These are phyloP conservation scores for Raphanus sativus DNA, from an alignment of 345 rosid species.

Conservation along the genomic window DNA sequence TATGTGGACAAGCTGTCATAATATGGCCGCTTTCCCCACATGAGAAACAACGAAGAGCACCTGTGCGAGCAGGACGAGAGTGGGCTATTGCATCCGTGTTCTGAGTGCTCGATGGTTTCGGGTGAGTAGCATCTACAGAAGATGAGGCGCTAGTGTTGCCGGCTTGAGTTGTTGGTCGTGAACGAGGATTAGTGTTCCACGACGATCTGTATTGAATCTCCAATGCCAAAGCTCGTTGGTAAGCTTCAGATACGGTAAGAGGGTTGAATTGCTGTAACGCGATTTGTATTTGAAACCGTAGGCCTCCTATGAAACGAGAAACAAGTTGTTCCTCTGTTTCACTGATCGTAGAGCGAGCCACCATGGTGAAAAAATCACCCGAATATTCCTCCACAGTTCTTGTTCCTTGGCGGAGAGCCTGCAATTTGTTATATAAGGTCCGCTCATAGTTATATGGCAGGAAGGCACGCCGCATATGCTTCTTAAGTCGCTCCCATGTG, in stretches of 20 bases:
- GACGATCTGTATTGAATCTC: not conserved
- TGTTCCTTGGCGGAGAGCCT: not conserved
- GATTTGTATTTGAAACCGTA: not conserved
- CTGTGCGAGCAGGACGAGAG: no score
- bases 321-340: not conserved
- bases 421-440: not conserved
- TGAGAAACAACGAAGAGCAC: no score
- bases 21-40: no score
- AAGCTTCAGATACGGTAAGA: not conserved
- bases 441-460: not conserved
- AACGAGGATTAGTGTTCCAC: not conserved
- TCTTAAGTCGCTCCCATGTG: no score
- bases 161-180: not conserved
- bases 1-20: not conserved
- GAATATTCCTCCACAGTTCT: not conserved
- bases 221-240: not conserved
- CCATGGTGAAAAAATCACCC: not conserved
- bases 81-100: no score
- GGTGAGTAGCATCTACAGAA: no score
- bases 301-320: not conserved
- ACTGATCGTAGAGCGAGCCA: not conserved
- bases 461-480: no score
- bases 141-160: no score
- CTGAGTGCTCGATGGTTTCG: no score
- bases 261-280: not conserved